Percentiles rank a stretch among this genome's conserved stretches.
Evolutionary conservation across 768 basidiomycete species (phyloP).

Genomic region (Suillus brevipes): DNA sequence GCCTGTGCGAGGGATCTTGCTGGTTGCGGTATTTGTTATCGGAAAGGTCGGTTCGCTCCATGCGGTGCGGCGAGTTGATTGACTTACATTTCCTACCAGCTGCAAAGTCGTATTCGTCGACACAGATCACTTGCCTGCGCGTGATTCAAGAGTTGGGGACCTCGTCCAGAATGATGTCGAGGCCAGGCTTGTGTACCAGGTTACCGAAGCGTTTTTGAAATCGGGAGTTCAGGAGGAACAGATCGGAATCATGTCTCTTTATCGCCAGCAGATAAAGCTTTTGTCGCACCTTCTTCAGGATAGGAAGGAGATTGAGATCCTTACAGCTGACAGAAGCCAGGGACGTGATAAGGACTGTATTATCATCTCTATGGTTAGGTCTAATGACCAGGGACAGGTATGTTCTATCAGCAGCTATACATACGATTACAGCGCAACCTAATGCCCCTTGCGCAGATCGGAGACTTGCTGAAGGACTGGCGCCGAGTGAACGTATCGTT

Average conservation of each 20-base stretch:
- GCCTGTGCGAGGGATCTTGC: slow-evolving; percentile 44
- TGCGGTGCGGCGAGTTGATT: not conserved
- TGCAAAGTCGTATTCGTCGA: slow-evolving; percentile 92
- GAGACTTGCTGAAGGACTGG: slow-evolving; percentile 95
- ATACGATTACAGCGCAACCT: too few relatives aligned
- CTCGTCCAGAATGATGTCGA: slow-evolving; percentile 89
- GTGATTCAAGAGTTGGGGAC: slow-evolving; percentile 81
- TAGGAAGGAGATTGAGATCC: slow-evolving; percentile 67
- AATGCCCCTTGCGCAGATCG: slow-evolving; percentile 53
- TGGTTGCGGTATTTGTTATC: slow-evolving; percentile 71
- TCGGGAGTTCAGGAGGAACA: slow-evolving; percentile 68
- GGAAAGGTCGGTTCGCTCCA: slow-evolving; percentile 50
- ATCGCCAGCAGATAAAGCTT: slow-evolving; percentile 94
- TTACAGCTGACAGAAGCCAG: slow-evolving; percentile 93
- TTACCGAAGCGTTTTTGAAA: slow-evolving; percentile 61
- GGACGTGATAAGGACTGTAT: slow-evolving; percentile 96
- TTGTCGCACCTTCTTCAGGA: slow-evolving; percentile 62
- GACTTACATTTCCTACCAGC: slow-evolving; percentile 38
- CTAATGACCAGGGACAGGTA: slow-evolving; percentile 77
- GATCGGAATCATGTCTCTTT: slow-evolving; percentile 88
- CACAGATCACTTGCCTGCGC: slow-evolving; percentile 79
- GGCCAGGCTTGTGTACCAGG: slow-evolving; percentile 65
- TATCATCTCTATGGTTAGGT: slow-evolving; percentile 88
- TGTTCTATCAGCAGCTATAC: slow-evolving; percentile 26
- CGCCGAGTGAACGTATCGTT: slow-evolving; percentile 95